Evolutionary conservation across 345 rosid species (phyloP), one percentile per base, ranked within the genome.

Genomic region (Microcos paniculata): DNA sequence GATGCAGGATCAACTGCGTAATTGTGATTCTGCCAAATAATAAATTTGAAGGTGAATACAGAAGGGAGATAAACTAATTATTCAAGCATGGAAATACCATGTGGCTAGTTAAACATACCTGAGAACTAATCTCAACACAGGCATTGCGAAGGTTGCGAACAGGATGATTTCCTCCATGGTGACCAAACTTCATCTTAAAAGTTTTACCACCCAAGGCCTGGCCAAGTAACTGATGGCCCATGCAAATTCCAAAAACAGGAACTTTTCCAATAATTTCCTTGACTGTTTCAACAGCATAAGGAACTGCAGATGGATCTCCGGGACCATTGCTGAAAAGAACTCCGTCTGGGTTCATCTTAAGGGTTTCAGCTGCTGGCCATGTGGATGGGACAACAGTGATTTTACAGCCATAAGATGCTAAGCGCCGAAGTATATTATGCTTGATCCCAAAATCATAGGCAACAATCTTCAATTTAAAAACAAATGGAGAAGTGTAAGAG

Each of bases 291-390:
- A 96, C 97, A 72, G 97, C 97, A 81, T 92, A 96, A 28, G 98
- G 97, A 76, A 91, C 97, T 53, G 97, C 97, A 72, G 99, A 96
- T 75, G 98, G 97, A 70, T 94, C 98, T 62, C 99, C 99, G 0
- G 99, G 99, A 57, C 97, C 98, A 71, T 96, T 94, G 88, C 99
- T 92, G 82, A 96, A 94, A 81, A 96, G 91, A 83, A 96, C 93
- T 64, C 99, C 97, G 30, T 92, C 93, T 11, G 99, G 99, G 63
- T 90, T 91, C 94, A 92, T 65, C 76, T 89, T 93, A 33, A 93
- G 87, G 6, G 86, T 83, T 82, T 91, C 97, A 19, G 91, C 85
- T 76, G 99, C 97, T 21, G 97, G 93, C 89, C 91, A 94, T 3
- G 91, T 87, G 1, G 99, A 91, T 2, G 99, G 99, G 40, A 94